phyloP scores from a whole-genome alignment of 2,329 filamentous ascomycete species.

The Cordyceps cateniannulata region DNA sequence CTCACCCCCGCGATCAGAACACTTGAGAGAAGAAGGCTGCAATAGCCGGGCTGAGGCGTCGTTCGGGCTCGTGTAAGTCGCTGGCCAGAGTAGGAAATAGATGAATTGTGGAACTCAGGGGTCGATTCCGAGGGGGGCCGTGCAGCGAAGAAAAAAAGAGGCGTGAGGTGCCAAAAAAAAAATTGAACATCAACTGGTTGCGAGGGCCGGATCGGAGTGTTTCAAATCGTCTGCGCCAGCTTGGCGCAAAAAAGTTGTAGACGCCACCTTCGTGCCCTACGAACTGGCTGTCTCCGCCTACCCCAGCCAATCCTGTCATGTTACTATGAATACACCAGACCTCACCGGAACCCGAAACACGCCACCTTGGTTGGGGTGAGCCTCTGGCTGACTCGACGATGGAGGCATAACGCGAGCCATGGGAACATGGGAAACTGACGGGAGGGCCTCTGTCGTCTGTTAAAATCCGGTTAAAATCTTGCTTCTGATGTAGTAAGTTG shows the following conservation, averaged over 20 bases:
- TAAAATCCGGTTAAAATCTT: background rate
- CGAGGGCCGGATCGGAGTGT: background rate
- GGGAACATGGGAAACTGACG: background rate
- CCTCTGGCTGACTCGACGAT: background rate
- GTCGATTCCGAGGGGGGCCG: background rate
- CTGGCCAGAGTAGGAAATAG: background rate
- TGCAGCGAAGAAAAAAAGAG: background rate
- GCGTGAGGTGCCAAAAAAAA: background rate
- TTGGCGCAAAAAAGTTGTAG: background rate
- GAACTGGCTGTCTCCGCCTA: background rate
- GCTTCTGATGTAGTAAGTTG: background rate
- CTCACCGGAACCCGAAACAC: constrained; percentile 12
- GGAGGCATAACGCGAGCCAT: background rate
- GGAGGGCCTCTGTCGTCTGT: background rate
- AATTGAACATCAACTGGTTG: background rate
- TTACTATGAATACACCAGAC: constrained; percentile 8
- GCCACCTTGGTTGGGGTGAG: background rate
- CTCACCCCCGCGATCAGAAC: background rate
- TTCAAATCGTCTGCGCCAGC: background rate
- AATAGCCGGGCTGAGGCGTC: background rate
- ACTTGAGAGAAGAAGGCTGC: background rate
- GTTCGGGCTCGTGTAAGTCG: background rate
- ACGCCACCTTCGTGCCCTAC: background rate
- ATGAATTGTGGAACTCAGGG: constrained; percentile 12
- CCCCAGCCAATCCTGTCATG: background rate